Percentiles rank a stretch among this genome's conserved stretches.
Conservation (phyloP, 306 rosid genomes). For the Prosopis cineraria region DNA sequence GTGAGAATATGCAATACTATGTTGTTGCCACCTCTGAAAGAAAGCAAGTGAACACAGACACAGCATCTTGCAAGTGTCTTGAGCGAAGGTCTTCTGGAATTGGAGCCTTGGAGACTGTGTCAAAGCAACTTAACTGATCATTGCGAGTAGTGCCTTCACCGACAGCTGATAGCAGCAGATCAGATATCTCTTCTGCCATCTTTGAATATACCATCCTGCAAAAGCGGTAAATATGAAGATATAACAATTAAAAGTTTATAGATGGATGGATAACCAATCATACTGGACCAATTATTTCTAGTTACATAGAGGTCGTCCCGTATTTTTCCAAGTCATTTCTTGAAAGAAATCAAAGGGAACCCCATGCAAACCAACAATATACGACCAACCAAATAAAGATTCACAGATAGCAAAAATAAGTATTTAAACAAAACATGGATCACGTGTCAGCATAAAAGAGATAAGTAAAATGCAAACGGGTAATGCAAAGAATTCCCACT, state of each 20-base stretch:
- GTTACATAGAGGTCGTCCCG: too few species aligned
- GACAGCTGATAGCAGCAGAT: conserved; percentile 63
- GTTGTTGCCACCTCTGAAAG: conserved; percentile 70
- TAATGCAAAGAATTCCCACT: not conserved
- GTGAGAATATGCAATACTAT: conserved; percentile 33
- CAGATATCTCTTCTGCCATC: conserved; percentile 80
- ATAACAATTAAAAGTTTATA: conserved; percentile 18
- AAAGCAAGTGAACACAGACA: conserved; percentile 70
- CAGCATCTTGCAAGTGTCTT: conserved; percentile 80
- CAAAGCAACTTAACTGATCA: conserved; percentile 75
- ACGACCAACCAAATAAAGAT: not conserved
- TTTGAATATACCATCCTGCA: conserved; percentile 83
- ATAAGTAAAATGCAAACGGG: not conserved
- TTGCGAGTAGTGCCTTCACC: conserved; percentile 70
- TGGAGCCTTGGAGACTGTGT: conserved; percentile 76
- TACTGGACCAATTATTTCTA: not conserved
- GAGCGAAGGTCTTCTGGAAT: conserved; percentile 81
- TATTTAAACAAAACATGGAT: not conserved
- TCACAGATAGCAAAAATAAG: not conserved
- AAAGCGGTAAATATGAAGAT: conserved; percentile 14
- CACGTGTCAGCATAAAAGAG: not conserved
- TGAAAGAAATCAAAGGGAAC: not conserved
- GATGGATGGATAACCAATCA: conserved; percentile 1
- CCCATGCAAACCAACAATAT: not conserved
- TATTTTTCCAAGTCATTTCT: not conserved